These are phyloP conservation scores for Camellia sinensis DNA, from an alignment of 148 eudicot genomes.

Conservation along the genomic window DNA sequence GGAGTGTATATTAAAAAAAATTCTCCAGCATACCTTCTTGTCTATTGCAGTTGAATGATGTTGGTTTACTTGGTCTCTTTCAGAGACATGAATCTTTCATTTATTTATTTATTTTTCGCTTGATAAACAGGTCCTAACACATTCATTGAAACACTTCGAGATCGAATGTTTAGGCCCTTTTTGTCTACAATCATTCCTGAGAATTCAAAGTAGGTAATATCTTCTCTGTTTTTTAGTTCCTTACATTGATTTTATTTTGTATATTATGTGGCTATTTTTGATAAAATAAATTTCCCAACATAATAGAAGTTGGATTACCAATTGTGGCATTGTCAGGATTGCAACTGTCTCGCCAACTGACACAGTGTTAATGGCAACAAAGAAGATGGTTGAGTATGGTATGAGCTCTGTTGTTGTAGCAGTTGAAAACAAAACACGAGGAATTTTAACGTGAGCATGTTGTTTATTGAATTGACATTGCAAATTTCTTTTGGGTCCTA, in stretches of 20 bases:
- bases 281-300: not conserved
- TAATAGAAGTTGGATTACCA: not conserved
- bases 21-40: not conserved
- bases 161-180: slow-evolving; percentile 78
- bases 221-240: slow-evolving; percentile 25
- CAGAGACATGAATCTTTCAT: not conserved
- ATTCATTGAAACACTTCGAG: slow-evolving; percentile 82
- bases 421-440: slow-evolving; percentile 73
- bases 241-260: not conserved
- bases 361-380: slow-evolving; percentile 71
- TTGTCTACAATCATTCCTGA: slow-evolving; percentile 83
- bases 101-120: slow-evolving; percentile 4
- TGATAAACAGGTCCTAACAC: slow-evolving; percentile 62
- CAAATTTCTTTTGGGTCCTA: not conserved
- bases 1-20: slow-evolving; percentile 2
- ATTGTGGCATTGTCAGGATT: slow-evolving; percentile 44
- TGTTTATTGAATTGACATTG: not conserved
- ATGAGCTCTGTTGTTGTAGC: slow-evolving; percentile 73
- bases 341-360: slow-evolving; percentile 82
- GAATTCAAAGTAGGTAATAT: slow-evolving; percentile 97
- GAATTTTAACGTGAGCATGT: slow-evolving; percentile 76
- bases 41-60: not conserved
- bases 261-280: not conserved
- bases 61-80: slow-evolving; percentile 1
- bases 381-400: slow-evolving; percentile 74